These are phyloP conservation scores for Conoideocrella luteorostrata DNA, from an alignment of 2,329 filamentous ascomycete genomes.

Conservation along the genomic window DNA sequence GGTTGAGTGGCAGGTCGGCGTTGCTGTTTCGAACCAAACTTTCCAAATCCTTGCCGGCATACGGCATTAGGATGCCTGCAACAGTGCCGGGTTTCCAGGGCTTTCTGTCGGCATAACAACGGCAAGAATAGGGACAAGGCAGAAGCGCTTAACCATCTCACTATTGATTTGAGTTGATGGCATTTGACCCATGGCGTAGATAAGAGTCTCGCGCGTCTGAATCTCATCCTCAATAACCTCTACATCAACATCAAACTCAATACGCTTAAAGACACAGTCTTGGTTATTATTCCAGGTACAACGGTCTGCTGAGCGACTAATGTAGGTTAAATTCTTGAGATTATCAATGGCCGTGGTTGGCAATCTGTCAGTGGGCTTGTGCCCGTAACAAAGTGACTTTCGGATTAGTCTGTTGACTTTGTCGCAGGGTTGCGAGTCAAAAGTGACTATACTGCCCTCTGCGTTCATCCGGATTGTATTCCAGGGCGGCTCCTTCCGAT, in stretches of 20 bases:
- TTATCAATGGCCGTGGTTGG: conserved; percentile 9
- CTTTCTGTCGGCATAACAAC: conserved; percentile 9
- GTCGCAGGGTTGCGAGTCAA: conserved; percentile 2
- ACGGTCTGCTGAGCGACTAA: conserved; percentile 10
- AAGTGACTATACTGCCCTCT: neutral
- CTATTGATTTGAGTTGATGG: conserved; percentile 1
- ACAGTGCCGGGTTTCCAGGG: conserved; percentile 9
- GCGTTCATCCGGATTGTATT: conserved; percentile 2
- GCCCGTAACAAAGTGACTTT: conserved; percentile 8
- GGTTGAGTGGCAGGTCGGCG: too few species aligned
- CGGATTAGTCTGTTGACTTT: conserved; percentile 7
- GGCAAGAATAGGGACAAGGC: conserved; percentile 12
- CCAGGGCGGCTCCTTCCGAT: neutral
- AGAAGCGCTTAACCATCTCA: conserved; percentile 12
- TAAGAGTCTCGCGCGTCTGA: conserved; percentile 10
- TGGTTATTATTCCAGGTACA: conserved; percentile 9
- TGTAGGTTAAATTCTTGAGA: conserved; percentile 9
- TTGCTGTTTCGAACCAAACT: too few species aligned
- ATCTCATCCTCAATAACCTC: conserved; percentile 11
- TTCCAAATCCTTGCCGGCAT: too few species aligned
- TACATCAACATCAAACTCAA: conserved; percentile 14
- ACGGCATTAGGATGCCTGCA: conserved; percentile 5
- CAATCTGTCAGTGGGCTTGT: conserved; percentile 6
- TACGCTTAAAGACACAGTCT: conserved; percentile 16
- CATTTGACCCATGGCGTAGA: conserved; percentile 1